Percentiles rank a stretch among this genome's conserved stretches.
phyloP scores from a whole-genome alignment of 2,329 filamentous ascomycete species.

The Aspergillus tamarii region DNA sequence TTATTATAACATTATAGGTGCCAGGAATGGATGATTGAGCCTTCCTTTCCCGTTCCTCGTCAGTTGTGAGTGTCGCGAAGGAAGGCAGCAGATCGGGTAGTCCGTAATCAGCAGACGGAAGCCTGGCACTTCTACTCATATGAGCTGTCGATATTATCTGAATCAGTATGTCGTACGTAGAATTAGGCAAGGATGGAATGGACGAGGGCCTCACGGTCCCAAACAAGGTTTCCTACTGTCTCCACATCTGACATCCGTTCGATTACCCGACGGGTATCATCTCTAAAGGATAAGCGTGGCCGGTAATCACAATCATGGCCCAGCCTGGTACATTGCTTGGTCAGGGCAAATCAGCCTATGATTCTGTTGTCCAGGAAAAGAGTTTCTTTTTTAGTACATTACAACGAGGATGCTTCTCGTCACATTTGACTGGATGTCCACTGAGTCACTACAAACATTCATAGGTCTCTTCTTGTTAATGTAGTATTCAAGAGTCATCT shows the following conservation, averaged over 20 bases:
- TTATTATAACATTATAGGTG: conserved; percentile 59
- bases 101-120: conserved; percentile 32
- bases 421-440: conserved; percentile 55
- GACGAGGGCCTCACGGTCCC: conserved; percentile 54
- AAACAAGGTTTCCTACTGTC: conserved; percentile 55
- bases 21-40: conserved; percentile 56
- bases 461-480: background rate
- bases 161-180: conserved; percentile 13
- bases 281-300: conserved; percentile 57
- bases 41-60: conserved; percentile 62
- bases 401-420: conserved; percentile 58
- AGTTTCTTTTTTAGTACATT: conserved; percentile 44
- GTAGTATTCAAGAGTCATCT: conserved; percentile 15
- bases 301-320: conserved; percentile 62
- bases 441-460: background rate
- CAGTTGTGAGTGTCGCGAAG: conserved; percentile 56
- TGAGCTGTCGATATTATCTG: conserved; percentile 28
- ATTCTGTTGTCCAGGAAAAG: background rate
- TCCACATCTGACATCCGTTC: conserved; percentile 57
- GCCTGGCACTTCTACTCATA: conserved; percentile 32
- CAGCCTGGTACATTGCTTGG: conserved; percentile 57
- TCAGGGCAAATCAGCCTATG: conserved; percentile 12
- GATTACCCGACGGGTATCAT: conserved; percentile 56
- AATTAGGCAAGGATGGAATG: background rate
- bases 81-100: conserved; percentile 55